Evolutionary conservation across 164 flowering plant genomes (phyloP).

Genomic region (Cinnamomum chago): DNA sequence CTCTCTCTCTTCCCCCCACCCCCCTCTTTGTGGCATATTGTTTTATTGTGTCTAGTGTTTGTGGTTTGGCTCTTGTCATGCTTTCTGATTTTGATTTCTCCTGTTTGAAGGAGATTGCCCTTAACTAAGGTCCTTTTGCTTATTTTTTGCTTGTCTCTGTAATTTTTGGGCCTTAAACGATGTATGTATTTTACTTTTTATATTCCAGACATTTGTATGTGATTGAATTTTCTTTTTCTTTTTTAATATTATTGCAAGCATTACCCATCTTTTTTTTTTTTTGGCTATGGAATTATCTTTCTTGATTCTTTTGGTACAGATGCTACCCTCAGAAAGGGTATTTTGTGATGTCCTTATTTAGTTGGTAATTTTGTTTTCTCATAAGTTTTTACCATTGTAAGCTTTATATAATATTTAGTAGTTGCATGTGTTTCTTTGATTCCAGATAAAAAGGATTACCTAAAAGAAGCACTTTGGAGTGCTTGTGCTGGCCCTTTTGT

Average conservation of each 20-base stretch:
- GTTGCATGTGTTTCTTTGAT: neutral
- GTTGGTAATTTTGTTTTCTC: too few species aligned
- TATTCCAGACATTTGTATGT: neutral
- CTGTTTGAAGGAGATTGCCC: too few species aligned
- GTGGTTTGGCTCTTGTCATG: neutral
- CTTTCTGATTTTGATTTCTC: too few species aligned
- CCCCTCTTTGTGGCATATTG: neutral
- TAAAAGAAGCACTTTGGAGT: conserved; percentile 45
- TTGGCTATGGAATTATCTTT: neutral
- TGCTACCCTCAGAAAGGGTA: neutral
- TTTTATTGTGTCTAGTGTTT: neutral
- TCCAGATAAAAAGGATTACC: conserved; percentile 25
- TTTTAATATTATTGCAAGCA: neutral
- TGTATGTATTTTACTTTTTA: neutral
- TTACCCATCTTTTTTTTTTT: too few species aligned
- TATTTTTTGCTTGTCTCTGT: too few species aligned
- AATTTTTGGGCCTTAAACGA: neutral
- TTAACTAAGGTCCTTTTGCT: too few species aligned
- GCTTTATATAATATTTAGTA: neutral
- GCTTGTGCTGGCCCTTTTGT: conserved; percentile 57
- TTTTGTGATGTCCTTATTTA: neutral
- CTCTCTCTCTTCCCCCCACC: neutral
- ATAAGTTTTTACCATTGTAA: neutral
- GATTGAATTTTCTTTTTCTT: neutral
- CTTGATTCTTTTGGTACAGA: neutral